Evolutionary conservation across 108 stramenopile species (phyloP), one percentile per base, ranked within the genome.

Genomic region (Cyclotella distinguenda): DNA sequence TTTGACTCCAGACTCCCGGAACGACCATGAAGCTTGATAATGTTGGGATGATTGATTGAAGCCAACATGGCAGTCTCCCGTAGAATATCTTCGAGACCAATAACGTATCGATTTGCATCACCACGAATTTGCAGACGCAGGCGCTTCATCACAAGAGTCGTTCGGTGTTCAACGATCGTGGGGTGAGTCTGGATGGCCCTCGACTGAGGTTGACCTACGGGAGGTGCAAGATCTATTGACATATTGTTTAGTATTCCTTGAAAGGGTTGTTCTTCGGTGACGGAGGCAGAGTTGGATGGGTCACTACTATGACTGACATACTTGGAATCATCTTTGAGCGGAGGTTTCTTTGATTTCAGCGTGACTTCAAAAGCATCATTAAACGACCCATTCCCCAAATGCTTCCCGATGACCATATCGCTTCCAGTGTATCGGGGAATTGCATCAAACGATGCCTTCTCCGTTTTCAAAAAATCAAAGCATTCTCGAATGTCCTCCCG

Each of bases 51-150:
- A 27, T 72, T 64, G 15, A 72, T 46, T 26, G 35, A 48, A 15
- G 71, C 53, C 16, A 72, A 39, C 15, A 72, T 46, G 21, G 64
- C 46, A 48, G 71, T 72, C 58, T 72, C 71, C 36, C 65, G 63
- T 22, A 58, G 23, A 27, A 72, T 38, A 65, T 72, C 71, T 44
- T 70, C 69, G 26, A 61, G 35, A 19, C 60, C 69, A 38, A 70
- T 58, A 4, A 63, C 2, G 64, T 65, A 72, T 39, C 65, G 35
- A 8, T 58, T 27, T 18, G 53, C 28, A 48, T 49, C 39, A 9
- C 54, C 32, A 18, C 64, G 25, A 21, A 72, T 40, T 44, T 56
- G 34, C 2, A 64, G 63, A 31, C 64, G 54, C 6, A 72, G 56
- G 28, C 64, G 57, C 34, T 72, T 72, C 55, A 72, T 56, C 22